Percentiles rank a stretch among this genome's conserved stretches.
These are phyloP conservation scores for Pugionium cornutum DNA, from an alignment of 345 rosid species.

Conservation along the genomic window DNA sequence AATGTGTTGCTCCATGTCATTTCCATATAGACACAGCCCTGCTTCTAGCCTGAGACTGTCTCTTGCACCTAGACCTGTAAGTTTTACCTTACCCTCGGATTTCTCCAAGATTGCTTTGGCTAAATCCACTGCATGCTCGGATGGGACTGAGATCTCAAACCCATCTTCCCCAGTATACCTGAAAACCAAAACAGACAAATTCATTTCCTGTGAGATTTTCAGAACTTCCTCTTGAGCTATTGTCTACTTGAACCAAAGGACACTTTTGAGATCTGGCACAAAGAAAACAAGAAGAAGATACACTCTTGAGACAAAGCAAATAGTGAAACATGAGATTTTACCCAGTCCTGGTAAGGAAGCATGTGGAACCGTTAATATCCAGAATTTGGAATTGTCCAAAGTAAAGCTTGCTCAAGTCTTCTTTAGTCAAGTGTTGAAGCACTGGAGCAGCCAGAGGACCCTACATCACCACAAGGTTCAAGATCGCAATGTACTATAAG, in stretches of 20 bases:
- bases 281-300: constrained; percentile 2
- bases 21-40: constrained; percentile 85
- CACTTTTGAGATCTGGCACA: background rate
- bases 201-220: background rate
- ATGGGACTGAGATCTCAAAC: constrained; percentile 94
- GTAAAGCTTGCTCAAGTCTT: constrained; percentile 85
- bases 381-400: constrained; percentile 84
- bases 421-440: constrained; percentile 88
- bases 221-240: background rate
- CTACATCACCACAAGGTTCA: constrained; percentile 40
- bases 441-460: constrained; percentile 94
- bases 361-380: constrained; percentile 74
- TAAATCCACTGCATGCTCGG: constrained; percentile 76
- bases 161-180: constrained; percentile 99
- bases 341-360: constrained; percentile 98
- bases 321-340: constrained; percentile 41
- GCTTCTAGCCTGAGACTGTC: constrained; percentile 98
- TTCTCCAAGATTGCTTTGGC: constrained; percentile 93
- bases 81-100: constrained; percentile 85
- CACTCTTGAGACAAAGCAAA: background rate
- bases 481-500: constrained; percentile 2
- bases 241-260: constrained; percentile 11
- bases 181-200: constrained; percentile 26
- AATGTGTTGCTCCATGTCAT: constrained; percentile 93
- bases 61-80: constrained; percentile 92